These are phyloP conservation scores for Verticillium klebahnii DNA, from an alignment of 2,329 filamentous ascomycete genomes.

Conservation along the genomic window DNA sequence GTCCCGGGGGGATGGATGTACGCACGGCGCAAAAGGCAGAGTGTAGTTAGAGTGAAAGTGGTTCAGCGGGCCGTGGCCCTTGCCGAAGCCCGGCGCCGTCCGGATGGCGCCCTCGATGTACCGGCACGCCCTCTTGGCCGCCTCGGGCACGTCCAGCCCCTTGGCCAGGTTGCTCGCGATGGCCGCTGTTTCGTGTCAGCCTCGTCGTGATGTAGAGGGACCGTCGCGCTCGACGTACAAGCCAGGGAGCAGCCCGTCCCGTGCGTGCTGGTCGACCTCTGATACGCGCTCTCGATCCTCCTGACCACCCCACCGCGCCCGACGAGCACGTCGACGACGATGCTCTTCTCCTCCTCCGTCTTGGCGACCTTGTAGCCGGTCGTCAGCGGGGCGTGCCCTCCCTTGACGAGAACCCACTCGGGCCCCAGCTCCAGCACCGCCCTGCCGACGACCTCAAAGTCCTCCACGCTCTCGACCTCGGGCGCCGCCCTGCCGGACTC, in stretches of 20 bases:
- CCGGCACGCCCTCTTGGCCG: constrained; percentile 63
- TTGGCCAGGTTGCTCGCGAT: constrained; percentile 69
- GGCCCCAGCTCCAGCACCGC: constrained; percentile 65
- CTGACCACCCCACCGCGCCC: constrained; percentile 52
- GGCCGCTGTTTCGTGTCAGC: constrained; percentile 48
- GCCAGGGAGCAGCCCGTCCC: constrained; percentile 93
- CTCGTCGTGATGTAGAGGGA: no score
- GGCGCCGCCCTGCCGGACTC: constrained; percentile 36
- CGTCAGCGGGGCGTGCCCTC: constrained; percentile 80
- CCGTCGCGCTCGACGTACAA: constrained; percentile 47
- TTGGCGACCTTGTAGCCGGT: constrained; percentile 55
- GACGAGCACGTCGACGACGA: constrained; percentile 74
- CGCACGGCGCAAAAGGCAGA: constrained; percentile 63
- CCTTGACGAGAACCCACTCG: constrained; percentile 80
- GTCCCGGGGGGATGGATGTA: constrained; percentile 1
- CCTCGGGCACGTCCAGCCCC: constrained; percentile 49
- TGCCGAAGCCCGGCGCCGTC: constrained; percentile 57
- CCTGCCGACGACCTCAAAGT: constrained; percentile 65
- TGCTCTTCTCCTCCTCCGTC: constrained; percentile 51
- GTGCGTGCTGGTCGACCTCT: constrained; percentile 77
- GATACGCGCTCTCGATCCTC: constrained; percentile 65
- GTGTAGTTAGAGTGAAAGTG: constrained; percentile 71
- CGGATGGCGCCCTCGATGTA: constrained; percentile 71
- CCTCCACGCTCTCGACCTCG: constrained; percentile 51
- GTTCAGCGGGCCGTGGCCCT: constrained; percentile 68